phyloP scores from a whole-genome alignment of 257 asterid genomes.

The Solanum peruvianum region DNA sequence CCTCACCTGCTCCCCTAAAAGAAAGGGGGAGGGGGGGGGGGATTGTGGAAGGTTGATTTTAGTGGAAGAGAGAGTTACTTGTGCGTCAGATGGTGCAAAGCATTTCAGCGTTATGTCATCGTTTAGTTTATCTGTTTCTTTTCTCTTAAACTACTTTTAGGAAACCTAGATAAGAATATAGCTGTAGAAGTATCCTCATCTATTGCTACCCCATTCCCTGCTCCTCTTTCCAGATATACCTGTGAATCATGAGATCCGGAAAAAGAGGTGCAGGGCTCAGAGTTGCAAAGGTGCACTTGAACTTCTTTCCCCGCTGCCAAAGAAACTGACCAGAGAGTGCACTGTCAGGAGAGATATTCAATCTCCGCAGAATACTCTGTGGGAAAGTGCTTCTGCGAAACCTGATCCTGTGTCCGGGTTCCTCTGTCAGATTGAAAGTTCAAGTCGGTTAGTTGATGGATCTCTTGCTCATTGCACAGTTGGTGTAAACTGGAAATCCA shows the following conservation, averaged over 20 bases:
- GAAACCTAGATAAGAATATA: background rate
- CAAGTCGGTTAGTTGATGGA: constrained; percentile 21
- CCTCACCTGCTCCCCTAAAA: background rate
- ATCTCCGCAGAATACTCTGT: constrained; percentile 13
- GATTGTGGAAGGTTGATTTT: background rate
- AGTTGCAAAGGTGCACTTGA: constrained; percentile 19
- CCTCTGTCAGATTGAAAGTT: constrained; percentile 23
- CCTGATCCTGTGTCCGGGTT: constrained; percentile 15
- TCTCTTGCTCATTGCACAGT: constrained; percentile 14
- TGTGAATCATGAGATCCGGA: constrained; percentile 23
- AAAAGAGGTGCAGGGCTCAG: constrained; percentile 37
- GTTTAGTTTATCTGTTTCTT: background rate
- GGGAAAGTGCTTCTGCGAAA: constrained; percentile 20
- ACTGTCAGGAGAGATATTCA: constrained; percentile 18
- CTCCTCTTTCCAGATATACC: constrained; percentile 14
- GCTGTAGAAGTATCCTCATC: background rate
- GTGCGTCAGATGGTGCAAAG: background rate
- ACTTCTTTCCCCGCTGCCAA: constrained; percentile 17
- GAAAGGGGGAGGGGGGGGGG: too few relatives aligned
- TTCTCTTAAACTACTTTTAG: background rate
- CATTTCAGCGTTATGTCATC: background rate
- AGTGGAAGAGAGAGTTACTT: background rate
- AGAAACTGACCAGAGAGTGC: constrained; percentile 26
- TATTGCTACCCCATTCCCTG: background rate
- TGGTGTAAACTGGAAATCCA: constrained; percentile 4